A percentile compares a stretch with the other conserved stretches of the same genome.
Evolutionary conservation across 1,284 basidiomycete species (phyloP).

Genomic region (Trametes hirsuta): DNA sequence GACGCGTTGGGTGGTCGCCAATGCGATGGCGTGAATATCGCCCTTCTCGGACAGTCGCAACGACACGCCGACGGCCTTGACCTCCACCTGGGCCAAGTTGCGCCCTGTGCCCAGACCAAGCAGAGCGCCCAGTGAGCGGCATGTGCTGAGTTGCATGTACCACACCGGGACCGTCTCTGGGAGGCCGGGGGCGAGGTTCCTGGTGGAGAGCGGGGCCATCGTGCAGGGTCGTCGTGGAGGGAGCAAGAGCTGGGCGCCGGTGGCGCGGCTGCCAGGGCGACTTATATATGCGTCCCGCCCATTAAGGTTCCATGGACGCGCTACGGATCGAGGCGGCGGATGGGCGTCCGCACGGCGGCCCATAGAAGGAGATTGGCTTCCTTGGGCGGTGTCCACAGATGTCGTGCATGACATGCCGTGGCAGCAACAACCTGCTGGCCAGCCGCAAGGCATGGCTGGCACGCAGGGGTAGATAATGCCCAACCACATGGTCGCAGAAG

Average conservation of each 20-base stretch:
- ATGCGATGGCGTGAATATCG: conserved; percentile 11
- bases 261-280: neutral
- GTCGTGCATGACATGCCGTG: neutral
- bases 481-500: too few species aligned
- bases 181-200: conserved; percentile 5
- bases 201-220: conserved; percentile 7
- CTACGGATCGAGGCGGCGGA: neutral
- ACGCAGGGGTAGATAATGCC: too few species aligned
- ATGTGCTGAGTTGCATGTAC: neutral
- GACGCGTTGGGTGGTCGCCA: conserved; percentile 10
- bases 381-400: neutral
- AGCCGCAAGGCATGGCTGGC: too few species aligned
- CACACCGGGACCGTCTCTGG: neutral
- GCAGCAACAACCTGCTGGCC: too few species aligned
- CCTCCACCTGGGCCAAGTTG: neutral
- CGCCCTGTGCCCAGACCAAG: neutral
- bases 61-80: conserved; percentile 10
- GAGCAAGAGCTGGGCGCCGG: neutral
- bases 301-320: neutral
- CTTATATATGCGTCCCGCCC: neutral
- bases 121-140: neutral
- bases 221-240: neutral
- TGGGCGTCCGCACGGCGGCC: neutral
- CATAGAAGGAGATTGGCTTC: neutral
- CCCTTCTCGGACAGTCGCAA: conserved; percentile 14